Evolutionary conservation across 2,329 filamentous ascomycete genomes (phyloP), one percentile per base, ranked within the genome.

Genomic region (Paecilomyces sp.): DNA sequence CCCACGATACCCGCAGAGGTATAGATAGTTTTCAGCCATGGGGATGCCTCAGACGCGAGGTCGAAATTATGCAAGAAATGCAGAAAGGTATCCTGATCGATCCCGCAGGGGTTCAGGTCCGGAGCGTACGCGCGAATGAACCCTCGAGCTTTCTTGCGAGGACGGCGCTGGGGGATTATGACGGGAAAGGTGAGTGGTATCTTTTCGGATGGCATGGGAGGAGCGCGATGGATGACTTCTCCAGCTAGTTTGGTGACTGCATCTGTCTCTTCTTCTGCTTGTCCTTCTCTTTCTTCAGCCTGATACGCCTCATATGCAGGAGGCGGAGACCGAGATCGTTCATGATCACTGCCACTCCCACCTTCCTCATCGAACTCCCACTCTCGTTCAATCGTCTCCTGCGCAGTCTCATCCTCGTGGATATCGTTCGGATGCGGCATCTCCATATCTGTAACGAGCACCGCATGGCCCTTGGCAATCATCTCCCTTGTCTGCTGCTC

Each of bases 91-190:
- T 71, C 67, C 65, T 83, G 75, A 57, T 80, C 75, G 61, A 84
- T 80, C 2, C 78, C 80, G 15, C 71, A 71, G 9, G 75, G 65
- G 18, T 70, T 71, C 0, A 85, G 72, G 0, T 79, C 67, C 0
- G 82, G 81, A 0, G 81, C 75, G 65, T 84, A 84, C 0, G 80
- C 81, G 18, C 77, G 75, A 3, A 83, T 71, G 62, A 84, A 84
- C 0, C 82, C 83, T 9, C 82, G 74, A 1, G 70, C 66, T 57
- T 79, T 79, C 33, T 75, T 73, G 36, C 77, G 72, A 1, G 82
- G 82, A 12, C 82, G 77, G 2, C 82, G 70, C 60, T 85, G 82
- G 0, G 81, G 80, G 3, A 85, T 67, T 24, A 84, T 77, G 24
- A 84, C 79, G 0, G 81, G 80, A 41, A 41, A 41, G 1, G 34